Conservation (phyloP, 164 flowering plant species). For the Echeveria elegans region DNA sequence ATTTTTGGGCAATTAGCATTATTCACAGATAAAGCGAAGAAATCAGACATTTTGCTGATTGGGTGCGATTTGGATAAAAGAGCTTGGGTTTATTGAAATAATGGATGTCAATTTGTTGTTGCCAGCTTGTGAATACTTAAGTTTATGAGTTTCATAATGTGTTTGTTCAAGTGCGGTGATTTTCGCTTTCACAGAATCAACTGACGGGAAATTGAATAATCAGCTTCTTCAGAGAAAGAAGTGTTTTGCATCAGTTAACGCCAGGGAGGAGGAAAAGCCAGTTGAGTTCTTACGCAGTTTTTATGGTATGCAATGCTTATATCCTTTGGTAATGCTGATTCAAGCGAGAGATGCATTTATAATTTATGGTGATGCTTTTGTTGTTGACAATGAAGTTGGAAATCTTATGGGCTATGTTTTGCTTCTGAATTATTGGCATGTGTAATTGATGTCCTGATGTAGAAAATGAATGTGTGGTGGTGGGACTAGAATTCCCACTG, state of each 20-base stretch:
- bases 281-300: constrained; percentile 65
- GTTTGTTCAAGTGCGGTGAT: neutral
- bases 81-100: too few relatives aligned
- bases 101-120: too few relatives aligned
- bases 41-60: too few relatives aligned
- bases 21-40: too few relatives aligned
- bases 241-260: constrained; percentile 56
- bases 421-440: neutral
- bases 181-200: constrained; percentile 47
- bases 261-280: constrained; percentile 51
- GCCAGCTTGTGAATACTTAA: too few relatives aligned
- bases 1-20: too few relatives aligned
- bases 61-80: too few relatives aligned
- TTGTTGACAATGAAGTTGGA: too few relatives aligned
- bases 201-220: constrained; percentile 19
- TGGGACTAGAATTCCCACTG: too few relatives aligned
- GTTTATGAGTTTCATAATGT: neutral
- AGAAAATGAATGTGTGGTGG: neutral
- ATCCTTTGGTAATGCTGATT: neutral
- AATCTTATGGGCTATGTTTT: neutral
- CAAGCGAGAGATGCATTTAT: neutral
- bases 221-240: constrained; percentile 21
- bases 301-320: constrained; percentile 36
- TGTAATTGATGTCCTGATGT: neutral
- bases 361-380: neutral